Evolutionary conservation across 176 grass and related monocot genomes (phyloP).

Genomic region (Hsuehochloa calcarea): DNA sequence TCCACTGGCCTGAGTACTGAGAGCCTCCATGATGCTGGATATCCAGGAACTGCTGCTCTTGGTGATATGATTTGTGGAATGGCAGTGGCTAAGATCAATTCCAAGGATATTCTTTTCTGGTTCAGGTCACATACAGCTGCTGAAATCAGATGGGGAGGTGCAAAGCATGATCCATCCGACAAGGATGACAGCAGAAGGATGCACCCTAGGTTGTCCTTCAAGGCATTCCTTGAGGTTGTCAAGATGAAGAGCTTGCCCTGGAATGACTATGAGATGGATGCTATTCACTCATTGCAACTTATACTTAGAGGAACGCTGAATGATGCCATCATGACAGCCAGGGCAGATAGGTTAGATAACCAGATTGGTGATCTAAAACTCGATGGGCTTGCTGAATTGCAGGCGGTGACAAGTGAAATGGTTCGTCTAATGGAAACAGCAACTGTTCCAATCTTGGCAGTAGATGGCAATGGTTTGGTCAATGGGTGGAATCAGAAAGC

Average conservation of each 20-base stretch:
- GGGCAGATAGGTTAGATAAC: constrained; percentile 46
- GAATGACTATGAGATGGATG: constrained; percentile 94
- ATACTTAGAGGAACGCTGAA: constrained; percentile 75
- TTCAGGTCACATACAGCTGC: constrained; percentile 82
- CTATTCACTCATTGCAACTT: constrained; percentile 91
- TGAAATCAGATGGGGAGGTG: constrained; percentile 92
- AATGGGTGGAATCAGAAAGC: constrained; percentile 97
- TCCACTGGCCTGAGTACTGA: constrained; percentile 96
- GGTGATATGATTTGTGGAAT: constrained; percentile 82
- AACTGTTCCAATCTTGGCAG: constrained; percentile 86
- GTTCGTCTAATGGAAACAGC: constrained; percentile 93
- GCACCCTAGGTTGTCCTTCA: constrained; percentile 92
- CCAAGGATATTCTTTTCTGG: constrained; percentile 87
- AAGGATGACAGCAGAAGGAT: constrained; percentile 81
- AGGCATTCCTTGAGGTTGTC: constrained; percentile 90
- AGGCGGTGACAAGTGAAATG: constrained; percentile 95
- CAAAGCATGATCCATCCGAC: constrained; percentile 73
- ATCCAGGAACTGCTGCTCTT: constrained; percentile 68
- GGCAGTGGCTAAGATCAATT: constrained; percentile 84
- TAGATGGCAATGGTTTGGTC: constrained; percentile 77
- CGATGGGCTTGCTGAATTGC: constrained; percentile 77
- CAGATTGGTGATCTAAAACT: constrained; percentile 73
- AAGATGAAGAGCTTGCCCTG: constrained; percentile 85
- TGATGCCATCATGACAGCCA: constrained; percentile 21
- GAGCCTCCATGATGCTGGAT: constrained; percentile 87